A percentile compares a stretch with the other conserved stretches of the same genome.
These are phyloP conservation scores for Coemansia sp. DNA, from an alignment of 192 early-diverging fungal genomes.

Conservation along the genomic window DNA sequence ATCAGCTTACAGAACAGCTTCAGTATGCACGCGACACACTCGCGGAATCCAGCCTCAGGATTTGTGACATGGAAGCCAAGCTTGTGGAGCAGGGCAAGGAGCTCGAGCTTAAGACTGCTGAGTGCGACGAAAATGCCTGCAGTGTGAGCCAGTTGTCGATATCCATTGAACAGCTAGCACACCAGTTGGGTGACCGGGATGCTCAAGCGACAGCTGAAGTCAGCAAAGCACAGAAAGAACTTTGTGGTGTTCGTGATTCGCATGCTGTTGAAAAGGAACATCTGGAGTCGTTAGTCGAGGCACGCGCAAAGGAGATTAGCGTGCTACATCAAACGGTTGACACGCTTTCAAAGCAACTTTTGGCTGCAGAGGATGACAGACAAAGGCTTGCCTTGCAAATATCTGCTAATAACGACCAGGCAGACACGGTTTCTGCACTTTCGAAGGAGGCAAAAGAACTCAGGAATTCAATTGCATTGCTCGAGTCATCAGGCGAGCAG, in stretches of 20 bases:
- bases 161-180: slow-evolving; percentile 1
- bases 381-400: not conserved
- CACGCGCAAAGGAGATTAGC: slow-evolving; percentile 2
- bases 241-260: not conserved
- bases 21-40: not conserved
- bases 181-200: slow-evolving; percentile 7
- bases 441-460: slow-evolving; percentile 1
- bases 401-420: slow-evolving; percentile 5
- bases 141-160: not conserved
- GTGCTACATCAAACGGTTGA: not conserved
- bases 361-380: not conserved
- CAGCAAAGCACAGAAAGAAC: not conserved
- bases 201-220: not conserved
- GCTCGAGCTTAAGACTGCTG: slow-evolving; percentile 1
- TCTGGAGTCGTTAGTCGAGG: slow-evolving; percentile 9
- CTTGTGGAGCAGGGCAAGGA: not conserved
- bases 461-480: not conserved
- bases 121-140: slow-evolving; percentile 2
- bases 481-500: not conserved
- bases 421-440: slow-evolving; percentile 1
- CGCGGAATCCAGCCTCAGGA: not conserved
- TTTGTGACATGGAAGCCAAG: slow-evolving; percentile 2
- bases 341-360: slow-evolving; percentile 1
- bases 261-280: not conserved
- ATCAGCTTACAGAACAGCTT: slow-evolving; percentile 8